Evolutionary conservation across 2,329 filamentous ascomycete genomes (phyloP), one percentile per base, ranked within the genome.

Genomic region (Plenodomus tracheiphilus): DNA sequence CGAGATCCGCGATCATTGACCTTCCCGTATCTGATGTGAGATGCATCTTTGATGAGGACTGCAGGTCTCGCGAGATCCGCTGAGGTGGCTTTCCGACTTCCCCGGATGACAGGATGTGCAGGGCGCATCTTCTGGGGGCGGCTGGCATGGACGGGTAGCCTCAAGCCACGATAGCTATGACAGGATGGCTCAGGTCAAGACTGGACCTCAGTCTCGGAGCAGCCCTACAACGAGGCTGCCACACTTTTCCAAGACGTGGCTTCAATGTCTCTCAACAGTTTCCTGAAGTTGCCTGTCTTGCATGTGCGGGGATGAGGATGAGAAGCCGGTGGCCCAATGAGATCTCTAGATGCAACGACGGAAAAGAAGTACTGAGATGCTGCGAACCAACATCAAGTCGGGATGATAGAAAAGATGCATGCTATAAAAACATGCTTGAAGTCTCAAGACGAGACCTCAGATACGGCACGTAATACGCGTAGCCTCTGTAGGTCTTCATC

Each of bases 381-480:
- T n/a, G n/a, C n/a, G n/a, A n/a, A n/a, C n/a, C n/a, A n/a, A n/a
- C n/a, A n/a, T n/a, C n/a, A n/a, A n/a, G n/a, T n/a, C n/a, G n/a
- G n/a, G n/a, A 44, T 25, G 41, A 39, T 38, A 43, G 30, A 30
- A 49, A 38, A 18, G 17, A 35, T 19, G 38, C 38, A 39, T 21
- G 38, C n/a, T n/a, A n/a, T n/a, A n/a, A n/a, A 49, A 38, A 18
- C 20, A 35, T 19, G 38, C 38, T 42, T 21, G 38, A 45, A 41
- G 44, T 46, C 46, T 38, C 39, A 46, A 45, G 45, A 39, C 41
- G 50, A 40, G 38, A 35, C 43, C 41, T 55, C 44, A 35, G 38
- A 50, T 44, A 20, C 41, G 64, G 61, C 54, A 64, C 56, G 56
- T 39, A 43, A 43, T 32, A 41, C 39, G 49, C 49, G 54, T 54